Conservation (phyloP, 2,329 filamentous ascomycete species). For the Cordyceps cicadae region DNA sequence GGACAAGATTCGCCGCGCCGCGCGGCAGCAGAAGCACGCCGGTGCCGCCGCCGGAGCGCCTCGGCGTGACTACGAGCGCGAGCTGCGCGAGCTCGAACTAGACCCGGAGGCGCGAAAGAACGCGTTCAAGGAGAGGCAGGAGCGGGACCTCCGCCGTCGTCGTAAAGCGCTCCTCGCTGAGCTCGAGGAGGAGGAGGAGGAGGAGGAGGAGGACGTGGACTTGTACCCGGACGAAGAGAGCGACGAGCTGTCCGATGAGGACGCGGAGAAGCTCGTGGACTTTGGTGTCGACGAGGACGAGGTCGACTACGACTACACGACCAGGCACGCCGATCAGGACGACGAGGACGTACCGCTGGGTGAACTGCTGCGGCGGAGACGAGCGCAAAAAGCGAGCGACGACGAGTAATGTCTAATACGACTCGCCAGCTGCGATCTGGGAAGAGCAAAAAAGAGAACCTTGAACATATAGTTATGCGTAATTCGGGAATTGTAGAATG, state of each 20-base stretch:
- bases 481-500: not conserved
- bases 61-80: conserved; percentile 26
- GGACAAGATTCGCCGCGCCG: conserved; percentile 45
- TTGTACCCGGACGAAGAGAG: conserved; percentile 28
- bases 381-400: conserved; percentile 22
- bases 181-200: conserved; percentile 40
- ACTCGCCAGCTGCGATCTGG: not conserved
- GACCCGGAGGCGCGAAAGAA: conserved; percentile 37
- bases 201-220: conserved; percentile 38
- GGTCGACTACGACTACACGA: conserved; percentile 59
- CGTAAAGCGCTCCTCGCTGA: conserved; percentile 37
- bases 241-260: conserved; percentile 62
- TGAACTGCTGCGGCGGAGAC: conserved; percentile 50
- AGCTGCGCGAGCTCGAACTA: conserved; percentile 26
- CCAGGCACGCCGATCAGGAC: conserved; percentile 53
- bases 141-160: conserved; percentile 33
- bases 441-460: not conserved
- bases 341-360: conserved; percentile 44
- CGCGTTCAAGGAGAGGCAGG: conserved; percentile 43
- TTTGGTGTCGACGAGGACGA: conserved; percentile 74
- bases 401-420: conserved; percentile 18
- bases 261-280: conserved; percentile 66
- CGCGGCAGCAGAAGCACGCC: conserved; percentile 24
- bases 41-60: conserved; percentile 18
- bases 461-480: not conserved